Conservation (phyloP, 306 rosid genomes). For the Fagus sylvatica region DNA sequence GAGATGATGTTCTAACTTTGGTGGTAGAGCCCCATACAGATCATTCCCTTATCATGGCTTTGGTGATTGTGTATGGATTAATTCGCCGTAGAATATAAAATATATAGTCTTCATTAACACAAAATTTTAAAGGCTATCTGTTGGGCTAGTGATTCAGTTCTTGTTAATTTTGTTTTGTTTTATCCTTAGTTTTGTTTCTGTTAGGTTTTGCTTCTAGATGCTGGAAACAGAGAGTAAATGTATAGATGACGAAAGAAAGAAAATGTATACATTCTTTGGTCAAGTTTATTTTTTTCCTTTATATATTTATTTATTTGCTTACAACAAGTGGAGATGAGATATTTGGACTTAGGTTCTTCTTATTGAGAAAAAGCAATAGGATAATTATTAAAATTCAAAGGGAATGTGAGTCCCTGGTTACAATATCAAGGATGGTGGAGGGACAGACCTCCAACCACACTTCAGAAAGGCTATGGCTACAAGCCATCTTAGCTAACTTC, state of each 20-base stretch:
- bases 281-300: background rate
- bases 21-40: conserved; percentile 52
- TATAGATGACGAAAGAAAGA: background rate
- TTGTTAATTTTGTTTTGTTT: background rate
- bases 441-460: no score
- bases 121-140: background rate
- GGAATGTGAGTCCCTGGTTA: no score
- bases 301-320: no score
- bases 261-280: no score
- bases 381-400: no score
- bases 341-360: no score
- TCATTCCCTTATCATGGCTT: conserved; percentile 64
- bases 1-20: conserved; percentile 69
- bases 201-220: background rate
- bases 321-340: no score
- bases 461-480: no score
- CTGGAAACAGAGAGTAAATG: background rate
- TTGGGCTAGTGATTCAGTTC: background rate
- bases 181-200: background rate
- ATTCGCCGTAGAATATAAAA: conserved; percentile 59
- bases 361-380: no score
- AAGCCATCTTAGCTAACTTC: no score
- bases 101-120: background rate
- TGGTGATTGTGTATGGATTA: conserved; percentile 61
- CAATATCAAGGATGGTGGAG: no score